These are phyloP conservation scores for Rutstroemia sp. DNA, from an alignment of 2,329 filamentous ascomycete genomes.

Conservation along the genomic window DNA sequence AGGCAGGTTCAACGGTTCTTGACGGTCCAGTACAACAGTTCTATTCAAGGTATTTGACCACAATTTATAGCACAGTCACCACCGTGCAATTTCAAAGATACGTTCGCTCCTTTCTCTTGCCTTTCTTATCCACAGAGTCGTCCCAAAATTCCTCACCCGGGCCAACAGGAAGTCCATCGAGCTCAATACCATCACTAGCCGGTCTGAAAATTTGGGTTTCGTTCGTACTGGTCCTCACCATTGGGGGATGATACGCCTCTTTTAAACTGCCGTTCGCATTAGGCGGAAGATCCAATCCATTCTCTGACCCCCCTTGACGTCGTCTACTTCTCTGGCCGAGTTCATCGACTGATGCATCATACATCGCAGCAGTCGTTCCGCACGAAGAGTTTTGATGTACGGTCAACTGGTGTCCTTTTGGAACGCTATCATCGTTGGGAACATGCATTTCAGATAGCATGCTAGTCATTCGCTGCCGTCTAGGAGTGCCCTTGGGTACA, in stretches of 20 bases:
- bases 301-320: no score
- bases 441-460: slow-evolving; percentile 25
- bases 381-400: background rate
- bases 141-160: slow-evolving; percentile 20
- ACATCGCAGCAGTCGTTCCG: background rate
- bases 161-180: slow-evolving; percentile 25
- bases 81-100: slow-evolving; percentile 18
- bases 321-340: no score
- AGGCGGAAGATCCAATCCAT: background rate
- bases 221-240: slow-evolving; percentile 23
- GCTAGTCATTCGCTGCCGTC: slow-evolving; percentile 16
- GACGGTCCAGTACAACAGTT: slow-evolving; percentile 8
- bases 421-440: background rate
- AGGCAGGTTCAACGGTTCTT: slow-evolving; percentile 10
- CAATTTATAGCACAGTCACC: background rate
- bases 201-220: slow-evolving; percentile 27
- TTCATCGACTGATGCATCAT: no score
- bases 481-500: slow-evolving; percentile 8
- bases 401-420: background rate
- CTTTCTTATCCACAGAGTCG: slow-evolving; percentile 7
- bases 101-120: slow-evolving; percentile 19
- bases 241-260: slow-evolving; percentile 7
- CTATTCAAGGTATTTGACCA: background rate
- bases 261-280: background rate
- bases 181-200: slow-evolving; percentile 22